phyloP scores from a whole-genome alignment of 176 grass and related monocot genomes.

The Aegilops tauschii region DNA sequence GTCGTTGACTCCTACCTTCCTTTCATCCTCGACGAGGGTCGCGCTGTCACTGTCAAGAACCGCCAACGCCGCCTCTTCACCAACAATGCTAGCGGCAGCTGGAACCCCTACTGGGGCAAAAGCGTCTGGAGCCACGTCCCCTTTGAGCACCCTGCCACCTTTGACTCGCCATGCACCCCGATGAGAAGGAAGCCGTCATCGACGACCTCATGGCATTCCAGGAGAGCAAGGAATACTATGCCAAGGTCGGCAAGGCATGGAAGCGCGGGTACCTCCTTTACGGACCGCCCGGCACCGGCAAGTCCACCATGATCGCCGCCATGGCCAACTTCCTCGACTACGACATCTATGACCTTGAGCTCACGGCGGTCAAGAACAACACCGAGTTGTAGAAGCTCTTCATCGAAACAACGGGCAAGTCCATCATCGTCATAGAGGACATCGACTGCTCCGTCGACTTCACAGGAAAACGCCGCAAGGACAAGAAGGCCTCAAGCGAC shows the following conservation, averaged over 20 bases:
- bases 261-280: not conserved
- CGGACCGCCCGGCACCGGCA: not conserved
- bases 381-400: conserved; percentile 61
- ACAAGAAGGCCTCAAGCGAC: not conserved
- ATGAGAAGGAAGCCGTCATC: not conserved
- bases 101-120: not conserved
- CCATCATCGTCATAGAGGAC: conserved; percentile 65
- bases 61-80: conserved; percentile 29
- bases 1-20: conserved; percentile 22
- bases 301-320: not conserved
- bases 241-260: not conserved
- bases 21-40: not conserved
- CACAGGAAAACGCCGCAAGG: conserved; percentile 35
- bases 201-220: not conserved
- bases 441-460: conserved; percentile 65
- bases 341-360: not conserved
- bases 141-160: conserved; percentile 42
- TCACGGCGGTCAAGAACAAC: conserved; percentile 31
- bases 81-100: conserved; percentile 10
- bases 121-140: not conserved
- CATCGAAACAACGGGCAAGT: conserved; percentile 58
- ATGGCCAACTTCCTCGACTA: not conserved
- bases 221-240: not conserved
- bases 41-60: not conserved
- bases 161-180: conserved; percentile 46